Evolutionary conservation across 306 rosid genomes (phyloP), one percentile per base, ranked within the genome.

Genomic region (Luffa aegyptiaca): DNA sequence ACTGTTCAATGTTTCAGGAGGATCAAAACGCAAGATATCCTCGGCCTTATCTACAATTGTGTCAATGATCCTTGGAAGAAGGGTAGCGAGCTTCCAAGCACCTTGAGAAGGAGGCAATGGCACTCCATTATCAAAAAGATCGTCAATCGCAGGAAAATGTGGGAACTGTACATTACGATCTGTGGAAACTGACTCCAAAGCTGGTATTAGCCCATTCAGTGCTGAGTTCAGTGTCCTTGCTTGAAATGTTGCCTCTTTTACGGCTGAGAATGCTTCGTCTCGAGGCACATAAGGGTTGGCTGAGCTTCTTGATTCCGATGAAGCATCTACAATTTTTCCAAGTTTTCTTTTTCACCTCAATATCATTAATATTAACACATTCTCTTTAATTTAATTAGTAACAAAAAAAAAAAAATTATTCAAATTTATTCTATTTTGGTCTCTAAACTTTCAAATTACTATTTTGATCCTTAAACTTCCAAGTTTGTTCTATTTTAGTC

Each of bases 201-300:
- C 57, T 0, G 97, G 95, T 0, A 89, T 17, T 72, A 92, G 14
- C 4, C 86, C 92, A 8, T 89, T 86, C 65, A 90, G 11, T 57
- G 51, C 89, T 0, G 91, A 87, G 31, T 56, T 46, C 1, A 92
- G 0, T 0, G 93, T 0, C 46, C 82, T 90, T 6, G 87, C 36
- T 0, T 81, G 51, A 83, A 89, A 88, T 1, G 92, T 82, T 0
- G 82, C 20, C 73, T 89, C 85, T 82, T 92, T 92, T 6, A 89
- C 53, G 11, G 78, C 87, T 1, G 96, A 78, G 86, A 92, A 92
- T 33, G 75, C 35, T 82, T 92, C 97, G n/a, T 90, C 97, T 69
- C 93, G 83, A 0, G 97, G 97, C 66, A 92, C 97, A 11, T 92
- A 92, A 9, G 88, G 75, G 1, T 1, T 26, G 31, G 0, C 16